Evolutionary conservation across 2,329 filamentous ascomycete species (phyloP), one percentile per base, ranked within the genome.

Genomic region (Lachnellula hyalina): DNA sequence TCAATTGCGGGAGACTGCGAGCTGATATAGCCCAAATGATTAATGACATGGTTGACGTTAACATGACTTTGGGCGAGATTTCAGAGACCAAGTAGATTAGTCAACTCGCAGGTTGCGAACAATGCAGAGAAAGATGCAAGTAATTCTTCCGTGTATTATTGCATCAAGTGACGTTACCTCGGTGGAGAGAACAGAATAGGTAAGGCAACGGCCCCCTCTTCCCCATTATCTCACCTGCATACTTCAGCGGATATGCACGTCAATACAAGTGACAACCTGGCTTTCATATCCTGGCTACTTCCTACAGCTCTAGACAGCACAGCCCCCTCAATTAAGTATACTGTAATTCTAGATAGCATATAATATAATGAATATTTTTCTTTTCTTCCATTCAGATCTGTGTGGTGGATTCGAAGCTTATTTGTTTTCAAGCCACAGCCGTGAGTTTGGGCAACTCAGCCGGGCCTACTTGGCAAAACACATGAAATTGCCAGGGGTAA

Each of bases 51-150:
- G 53, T 52, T 48, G 47, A 51, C 25, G 55, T 56, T 51, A 46
- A 58, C 51, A 46, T 55, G 36, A 57, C 60, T 58, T 56, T 57
- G 54, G 61, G 60, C 53, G 63, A 34, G 52, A 59, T 63, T 62
- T 59, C 58, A 59, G 56, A 58, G 56, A 63, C 63, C 56, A 56
- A 55, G 57, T 64, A 67, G 55, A 61, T 55, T 66, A 67, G 63
- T 63, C 59, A 59, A 60, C 56, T 59, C 59, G 60, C 59, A 63
- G 61, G 66, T 62, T 47, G 21, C 44, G 62, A 65, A 66, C 62
- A 66, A 67, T 64, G 59, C 61, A 63, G 44, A 66, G 62, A 32
- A 9, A 66, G 58, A 64, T 63, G 65, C 58, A 60, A 57, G 47
- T 51, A 54, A 23, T 40, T 40, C 32, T 45, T 34, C 4, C 21